Base-by-base conservation (phyloP, 768 basidiomycete genomes). In the Sporobolomyces roseus region DNA sequence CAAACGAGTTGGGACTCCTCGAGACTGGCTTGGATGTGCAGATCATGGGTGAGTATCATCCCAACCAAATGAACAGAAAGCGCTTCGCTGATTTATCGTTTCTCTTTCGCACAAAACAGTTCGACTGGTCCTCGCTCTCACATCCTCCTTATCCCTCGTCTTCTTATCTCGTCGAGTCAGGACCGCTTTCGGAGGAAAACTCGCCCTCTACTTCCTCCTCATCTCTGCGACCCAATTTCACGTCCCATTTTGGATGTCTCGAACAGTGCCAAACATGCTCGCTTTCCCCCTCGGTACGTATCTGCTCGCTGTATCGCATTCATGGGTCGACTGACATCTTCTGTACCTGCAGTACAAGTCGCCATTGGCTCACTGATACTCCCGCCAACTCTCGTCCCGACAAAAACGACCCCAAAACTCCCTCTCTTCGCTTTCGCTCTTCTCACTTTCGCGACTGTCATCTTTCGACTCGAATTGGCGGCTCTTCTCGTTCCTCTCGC, bases 211-310 rank as follows among this genome's bases (percentile, higher is more conserved):
- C 74, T 94, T 87, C 77, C 78, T 84, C 1, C 69, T 93, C 0
- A 77, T 96, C n/a, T 85, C 86, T 5, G 82, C 85, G 71, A 85
- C 87, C 0, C 92, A 94, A 76, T 98, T 96, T 76, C 96, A 98
- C 77, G 76, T 93, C 8, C 87, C 87, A 10, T 99, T 91, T 78
- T 98, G 91, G 87, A 90, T 92, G 82, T 87, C 92, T 3, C 80
- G 96, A 61, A 96, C 94, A 0, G 79, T 98, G 10, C 94, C 96
- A 2, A 99, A 98, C 77, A 94, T 92, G 87, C 86, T 93, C 69
- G 92, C 92, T 5, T 79, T 93, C 23, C 80, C 88, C 3, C 85
- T 87, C 51, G 89, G 92, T 93, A 36, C 16, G 3, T 27, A 4
- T 74, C 65, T 73, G 25, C 33, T 72, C 46, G 19, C 60, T 3